phyloP scores from a whole-genome alignment of 805 yeast species.

The Kodamaea leandrae region DNA sequence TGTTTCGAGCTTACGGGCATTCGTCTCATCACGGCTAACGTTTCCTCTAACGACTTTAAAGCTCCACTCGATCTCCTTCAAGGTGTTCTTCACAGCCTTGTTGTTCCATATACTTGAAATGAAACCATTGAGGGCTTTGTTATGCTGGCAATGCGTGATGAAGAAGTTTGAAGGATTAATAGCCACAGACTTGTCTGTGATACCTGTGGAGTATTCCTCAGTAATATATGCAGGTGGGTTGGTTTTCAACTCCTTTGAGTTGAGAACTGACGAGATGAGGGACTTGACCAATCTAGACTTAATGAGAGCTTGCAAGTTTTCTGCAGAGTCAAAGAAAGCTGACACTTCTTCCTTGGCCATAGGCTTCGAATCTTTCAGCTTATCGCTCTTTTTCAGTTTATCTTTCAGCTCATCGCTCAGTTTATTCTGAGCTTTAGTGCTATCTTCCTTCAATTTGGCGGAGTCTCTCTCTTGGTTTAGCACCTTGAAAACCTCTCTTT shows the following conservation, averaged over 20 bases:
- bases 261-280: constrained; percentile 26
- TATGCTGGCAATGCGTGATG: constrained; percentile 38
- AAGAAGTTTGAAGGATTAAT: constrained; percentile 49
- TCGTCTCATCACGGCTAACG: constrained; percentile 37
- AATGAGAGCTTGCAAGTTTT: constrained; percentile 24
- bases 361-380: constrained; percentile 2
- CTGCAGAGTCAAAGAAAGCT: constrained; percentile 21
- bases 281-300: constrained; percentile 33
- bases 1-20: constrained; percentile 22
- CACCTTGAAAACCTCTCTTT: constrained; percentile 33
- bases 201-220: constrained; percentile 23
- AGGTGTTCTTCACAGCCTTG: constrained; percentile 33
- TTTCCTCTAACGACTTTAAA: constrained; percentile 48
- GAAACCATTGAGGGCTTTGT: constrained; percentile 41
- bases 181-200: constrained; percentile 26
- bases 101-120: constrained; percentile 50
- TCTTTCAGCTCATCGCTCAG: constrained; percentile 6
- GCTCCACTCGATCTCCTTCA: constrained; percentile 42
- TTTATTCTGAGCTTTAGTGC: constrained; percentile 5
- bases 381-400: constrained; percentile 4
- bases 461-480: constrained; percentile 3
- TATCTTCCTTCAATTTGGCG: constrained; percentile 10
- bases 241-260: constrained; percentile 26
- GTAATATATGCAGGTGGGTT: constrained; percentile 37
- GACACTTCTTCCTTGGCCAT: constrained; percentile 11